A percentile compares a stretch with the other conserved stretches of the same genome.
Evolutionary conservation across 2,329 filamentous ascomycete species (phyloP).

Genomic region (Diaporthe sp.): DNA sequence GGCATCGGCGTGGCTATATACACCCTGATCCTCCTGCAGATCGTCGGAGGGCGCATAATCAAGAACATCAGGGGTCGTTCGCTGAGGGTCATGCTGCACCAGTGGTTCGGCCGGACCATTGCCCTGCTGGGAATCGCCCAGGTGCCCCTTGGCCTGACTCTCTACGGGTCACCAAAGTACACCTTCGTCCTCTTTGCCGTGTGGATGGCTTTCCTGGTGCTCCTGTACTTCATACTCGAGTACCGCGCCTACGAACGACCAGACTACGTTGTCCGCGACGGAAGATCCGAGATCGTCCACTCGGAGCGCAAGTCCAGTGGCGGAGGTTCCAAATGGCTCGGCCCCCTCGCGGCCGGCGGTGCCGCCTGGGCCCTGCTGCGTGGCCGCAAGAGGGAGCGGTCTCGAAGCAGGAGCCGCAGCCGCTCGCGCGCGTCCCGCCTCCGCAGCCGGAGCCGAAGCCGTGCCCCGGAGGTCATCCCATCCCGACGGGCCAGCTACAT

Average conservation of each 20-base stretch:
- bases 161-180: constrained; percentile 90
- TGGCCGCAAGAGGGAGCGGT: constrained; percentile 55
- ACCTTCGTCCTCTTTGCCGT: constrained; percentile 90
- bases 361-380: constrained; percentile 62
- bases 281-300: constrained; percentile 65
- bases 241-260: constrained; percentile 73
- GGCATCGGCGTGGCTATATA: constrained; percentile 87
- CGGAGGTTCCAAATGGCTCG: constrained; percentile 60
- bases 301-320: constrained; percentile 52
- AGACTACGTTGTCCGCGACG: constrained; percentile 69
- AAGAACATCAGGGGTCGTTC: constrained; percentile 64
- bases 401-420: constrained; percentile 55
- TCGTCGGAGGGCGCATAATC: constrained; percentile 77
- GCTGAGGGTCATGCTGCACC: constrained; percentile 77
- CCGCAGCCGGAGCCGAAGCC: constrained; percentile 52
- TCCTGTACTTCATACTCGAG: constrained; percentile 84
- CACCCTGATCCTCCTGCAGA: constrained; percentile 78
- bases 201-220: constrained; percentile 79
- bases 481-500: constrained; percentile 70
- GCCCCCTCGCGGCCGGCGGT: constrained; percentile 65
- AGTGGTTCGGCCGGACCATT: constrained; percentile 86
- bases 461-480: constrained; percentile 64
- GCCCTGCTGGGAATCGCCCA: constrained; percentile 88
- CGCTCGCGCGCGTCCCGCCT: constrained; percentile 52
- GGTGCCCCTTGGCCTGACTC: constrained; percentile 87